phyloP scores from a whole-genome alignment of 768 basidiomycete genomes.

The Rossbeevera mucosa region DNA sequence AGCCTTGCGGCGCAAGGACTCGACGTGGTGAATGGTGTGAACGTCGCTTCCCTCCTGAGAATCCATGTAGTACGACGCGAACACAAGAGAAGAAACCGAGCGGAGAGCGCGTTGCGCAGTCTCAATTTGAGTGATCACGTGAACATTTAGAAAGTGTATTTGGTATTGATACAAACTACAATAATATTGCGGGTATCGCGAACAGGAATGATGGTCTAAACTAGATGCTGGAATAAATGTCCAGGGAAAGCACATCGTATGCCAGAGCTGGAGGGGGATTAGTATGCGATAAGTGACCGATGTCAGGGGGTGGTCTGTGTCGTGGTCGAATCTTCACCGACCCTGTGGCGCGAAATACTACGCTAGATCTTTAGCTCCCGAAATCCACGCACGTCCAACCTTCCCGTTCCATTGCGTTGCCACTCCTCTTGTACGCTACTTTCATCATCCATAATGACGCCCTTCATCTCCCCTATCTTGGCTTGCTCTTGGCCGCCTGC shows the following conservation, averaged over 20 bases:
- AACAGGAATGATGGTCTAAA: conserved; percentile 22
- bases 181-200: conserved; percentile 27
- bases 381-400: conserved; percentile 74
- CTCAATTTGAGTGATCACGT: conserved; percentile 9
- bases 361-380: conserved; percentile 66
- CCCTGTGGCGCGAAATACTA: background rate
- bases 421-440: conserved; percentile 43
- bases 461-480: conserved; percentile 19
- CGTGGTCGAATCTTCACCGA: conserved; percentile 10
- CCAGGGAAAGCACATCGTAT: conserved; percentile 2
- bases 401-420: conserved; percentile 64
- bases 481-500: conserved; percentile 9
- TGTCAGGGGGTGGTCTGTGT: conserved; percentile 4
- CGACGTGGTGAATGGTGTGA: conserved; percentile 21
- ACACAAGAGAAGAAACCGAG: background rate
- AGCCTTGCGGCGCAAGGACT: conserved; percentile 24
- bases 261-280: conserved; percentile 2
- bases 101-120: conserved; percentile 1
- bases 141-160: conserved; percentile 1
- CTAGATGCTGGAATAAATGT: conserved; percentile 27
- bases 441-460: conserved; percentile 32
- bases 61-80: conserved; percentile 7
- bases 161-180: conserved; percentile 27
- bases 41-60: background rate
- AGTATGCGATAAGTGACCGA: conserved; percentile 7